Evolutionary conservation across 768 basidiomycete species (phyloP).

Genomic region (Mycena albidolilacea): DNA sequence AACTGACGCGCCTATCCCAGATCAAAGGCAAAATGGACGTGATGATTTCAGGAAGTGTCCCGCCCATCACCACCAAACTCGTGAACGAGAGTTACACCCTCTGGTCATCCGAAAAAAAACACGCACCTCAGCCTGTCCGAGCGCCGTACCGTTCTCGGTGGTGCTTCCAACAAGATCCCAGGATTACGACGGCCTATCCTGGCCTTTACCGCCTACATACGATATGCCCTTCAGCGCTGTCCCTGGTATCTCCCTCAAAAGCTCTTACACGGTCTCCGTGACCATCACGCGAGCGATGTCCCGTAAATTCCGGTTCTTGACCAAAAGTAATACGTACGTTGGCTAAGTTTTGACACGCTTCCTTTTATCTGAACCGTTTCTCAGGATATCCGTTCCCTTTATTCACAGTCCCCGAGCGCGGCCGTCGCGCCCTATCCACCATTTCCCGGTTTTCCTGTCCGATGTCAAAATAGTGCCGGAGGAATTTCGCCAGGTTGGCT

Average conservation of each 20-base stretch:
- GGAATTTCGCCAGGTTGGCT: conserved; percentile 72
- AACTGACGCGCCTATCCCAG: conserved; percentile 43
- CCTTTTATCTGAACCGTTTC: background rate
- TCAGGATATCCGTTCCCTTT: conserved; percentile 53
- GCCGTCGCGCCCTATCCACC: conserved; percentile 68
- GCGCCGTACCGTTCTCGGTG: conserved; percentile 57
- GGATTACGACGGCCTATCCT: conserved; percentile 47
- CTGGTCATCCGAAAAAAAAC: conserved; percentile 49
- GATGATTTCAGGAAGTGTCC: conserved; percentile 56
- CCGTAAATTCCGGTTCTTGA: conserved; percentile 61
- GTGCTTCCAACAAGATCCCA: conserved; percentile 63
- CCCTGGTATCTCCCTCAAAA: conserved; percentile 56
- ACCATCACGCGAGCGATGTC: conserved; percentile 54
- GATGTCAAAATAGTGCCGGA: conserved; percentile 75
- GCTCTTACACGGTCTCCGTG: conserved; percentile 63
- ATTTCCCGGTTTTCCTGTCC: conserved; percentile 65
- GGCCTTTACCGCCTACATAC: conserved; percentile 67
- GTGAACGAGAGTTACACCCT: conserved; percentile 51
- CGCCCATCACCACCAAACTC: conserved; percentile 49
- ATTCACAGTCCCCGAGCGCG: conserved; percentile 68
- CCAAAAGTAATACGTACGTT: conserved; percentile 61
- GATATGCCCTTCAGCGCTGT: conserved; percentile 46
- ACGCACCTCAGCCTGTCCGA: conserved; percentile 53
- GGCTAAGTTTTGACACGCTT: background rate
- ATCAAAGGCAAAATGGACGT: conserved; percentile 58